Conservation (phyloP, 2,329 filamentous ascomycete genomes). For the Periconia sp. region DNA sequence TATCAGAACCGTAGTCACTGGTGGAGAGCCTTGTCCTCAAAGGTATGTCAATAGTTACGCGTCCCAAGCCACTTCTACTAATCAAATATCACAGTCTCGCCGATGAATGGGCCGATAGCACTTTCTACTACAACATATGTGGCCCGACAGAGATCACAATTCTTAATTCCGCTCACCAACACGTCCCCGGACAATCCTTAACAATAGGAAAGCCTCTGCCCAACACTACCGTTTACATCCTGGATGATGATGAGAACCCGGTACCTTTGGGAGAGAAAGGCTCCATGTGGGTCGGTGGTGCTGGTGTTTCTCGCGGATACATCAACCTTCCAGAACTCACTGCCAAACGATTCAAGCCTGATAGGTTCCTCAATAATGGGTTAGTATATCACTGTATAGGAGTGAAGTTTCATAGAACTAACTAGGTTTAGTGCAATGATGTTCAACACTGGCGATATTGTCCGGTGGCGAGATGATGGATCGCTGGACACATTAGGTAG, state of each 20-base stretch:
- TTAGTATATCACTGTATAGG: conserved; percentile 23
- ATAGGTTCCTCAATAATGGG: conserved; percentile 57
- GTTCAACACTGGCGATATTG: conserved; percentile 64
- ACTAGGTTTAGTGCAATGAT: conserved; percentile 43
- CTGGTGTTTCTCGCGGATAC: conserved; percentile 59
- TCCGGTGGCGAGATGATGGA: conserved; percentile 57
- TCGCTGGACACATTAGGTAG: conserved; percentile 59
- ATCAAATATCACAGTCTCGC: conserved; percentile 47
- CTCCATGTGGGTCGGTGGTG: conserved; percentile 60
- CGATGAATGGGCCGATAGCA: conserved; percentile 56
- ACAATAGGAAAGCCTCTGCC: conserved; percentile 60
- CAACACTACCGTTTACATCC: conserved; percentile 59
- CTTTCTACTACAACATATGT: conserved; percentile 54
- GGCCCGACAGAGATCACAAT: conserved; percentile 64
- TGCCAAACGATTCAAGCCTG: conserved; percentile 51
- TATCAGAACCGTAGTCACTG: conserved; percentile 56
- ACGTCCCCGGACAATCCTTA: conserved; percentile 49
- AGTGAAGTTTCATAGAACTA: not conserved
- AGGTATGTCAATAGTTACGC: too few species aligned
- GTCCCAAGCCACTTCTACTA: not conserved
- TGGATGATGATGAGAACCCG: conserved; percentile 52
- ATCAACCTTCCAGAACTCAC: conserved; percentile 57
- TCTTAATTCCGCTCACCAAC: conserved; percentile 59
- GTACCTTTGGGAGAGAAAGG: conserved; percentile 54
- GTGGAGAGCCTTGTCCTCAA: conserved; percentile 57